Conservation (phyloP, 495 filamentous ascomycete species). For the Trichoderma virens region DNA sequence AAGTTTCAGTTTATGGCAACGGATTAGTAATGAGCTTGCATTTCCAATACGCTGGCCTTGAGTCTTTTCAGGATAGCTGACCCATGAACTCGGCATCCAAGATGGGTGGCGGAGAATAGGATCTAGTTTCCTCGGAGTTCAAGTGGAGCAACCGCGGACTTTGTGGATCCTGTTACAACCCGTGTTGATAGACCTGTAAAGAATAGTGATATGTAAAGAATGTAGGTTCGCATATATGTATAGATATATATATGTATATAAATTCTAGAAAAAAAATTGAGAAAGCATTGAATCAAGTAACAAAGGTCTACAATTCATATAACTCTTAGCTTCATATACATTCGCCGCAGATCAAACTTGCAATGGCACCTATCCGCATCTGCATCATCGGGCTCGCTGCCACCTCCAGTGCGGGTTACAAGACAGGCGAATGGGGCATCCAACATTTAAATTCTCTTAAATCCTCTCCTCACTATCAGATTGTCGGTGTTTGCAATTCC, state of each 20-base stretch:
- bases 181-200: background rate
- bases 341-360: no score
- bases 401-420: conserved; percentile 14
- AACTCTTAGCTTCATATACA: background rate
- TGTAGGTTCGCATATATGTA: background rate
- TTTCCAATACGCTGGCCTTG: background rate
- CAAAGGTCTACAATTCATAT: background rate
- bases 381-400: conserved; percentile 40
- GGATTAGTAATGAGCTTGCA: background rate
- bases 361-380: conserved; percentile 28
- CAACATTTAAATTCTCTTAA: conserved; percentile 36
- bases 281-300: background rate
- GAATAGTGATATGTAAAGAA: background rate
- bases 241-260: background rate
- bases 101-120: background rate
- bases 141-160: background rate
- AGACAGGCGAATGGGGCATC: background rate
- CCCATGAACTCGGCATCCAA: background rate
- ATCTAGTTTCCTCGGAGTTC: background rate
- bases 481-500: conserved; percentile 44
- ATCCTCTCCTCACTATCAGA: conserved; percentile 29
- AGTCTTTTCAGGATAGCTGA: background rate
- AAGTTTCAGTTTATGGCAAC: background rate
- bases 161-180: background rate
- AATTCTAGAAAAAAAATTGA: background rate